A percentile compares a stretch with the other conserved stretches of the same genome.
These are phyloP conservation scores for Mycocentrospora acerina DNA, from an alignment of 2,329 filamentous ascomycete genomes.

Conservation along the genomic window DNA sequence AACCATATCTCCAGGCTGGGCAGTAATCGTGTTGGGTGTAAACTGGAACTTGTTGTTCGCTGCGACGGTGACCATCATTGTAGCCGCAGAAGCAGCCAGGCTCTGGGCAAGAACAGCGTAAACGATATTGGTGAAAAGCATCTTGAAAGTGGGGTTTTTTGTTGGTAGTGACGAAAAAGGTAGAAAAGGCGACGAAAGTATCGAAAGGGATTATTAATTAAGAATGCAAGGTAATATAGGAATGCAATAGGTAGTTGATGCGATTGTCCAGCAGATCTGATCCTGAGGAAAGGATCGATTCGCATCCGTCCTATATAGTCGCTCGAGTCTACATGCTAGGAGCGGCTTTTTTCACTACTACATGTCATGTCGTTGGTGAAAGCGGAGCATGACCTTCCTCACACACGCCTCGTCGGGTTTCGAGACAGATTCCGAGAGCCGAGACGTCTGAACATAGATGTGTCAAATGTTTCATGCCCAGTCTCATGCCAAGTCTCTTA, in stretches of 20 bases:
- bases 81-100: constrained; percentile 26
- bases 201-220: constrained; percentile 5
- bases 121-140: constrained; percentile 26
- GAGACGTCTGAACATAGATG: constrained; percentile 2
- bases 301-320: constrained; percentile 11
- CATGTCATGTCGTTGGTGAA: constrained; percentile 1
- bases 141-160: constrained; percentile 12
- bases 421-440: constrained; percentile 3
- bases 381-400: constrained; percentile 10
- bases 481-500: constrained; percentile 9
- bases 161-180: no score
- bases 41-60: constrained; percentile 35
- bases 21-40: constrained; percentile 27
- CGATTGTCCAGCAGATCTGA: constrained; percentile 19
- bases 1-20: constrained; percentile 31
- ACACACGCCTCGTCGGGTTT: constrained; percentile 7
- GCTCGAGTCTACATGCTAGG: neutral
- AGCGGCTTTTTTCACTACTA: neutral
- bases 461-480: constrained; percentile 6
- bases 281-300: constrained; percentile 8
- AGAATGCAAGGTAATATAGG: constrained; percentile 5
- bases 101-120: constrained; percentile 25
- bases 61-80: constrained; percentile 33
- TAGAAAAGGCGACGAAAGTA: constrained; percentile 1
- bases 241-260: constrained; percentile 7